Evolutionary conservation across 352 stramenopile species (phyloP).

Genomic region (Globisporangium abappressorium): DNA sequence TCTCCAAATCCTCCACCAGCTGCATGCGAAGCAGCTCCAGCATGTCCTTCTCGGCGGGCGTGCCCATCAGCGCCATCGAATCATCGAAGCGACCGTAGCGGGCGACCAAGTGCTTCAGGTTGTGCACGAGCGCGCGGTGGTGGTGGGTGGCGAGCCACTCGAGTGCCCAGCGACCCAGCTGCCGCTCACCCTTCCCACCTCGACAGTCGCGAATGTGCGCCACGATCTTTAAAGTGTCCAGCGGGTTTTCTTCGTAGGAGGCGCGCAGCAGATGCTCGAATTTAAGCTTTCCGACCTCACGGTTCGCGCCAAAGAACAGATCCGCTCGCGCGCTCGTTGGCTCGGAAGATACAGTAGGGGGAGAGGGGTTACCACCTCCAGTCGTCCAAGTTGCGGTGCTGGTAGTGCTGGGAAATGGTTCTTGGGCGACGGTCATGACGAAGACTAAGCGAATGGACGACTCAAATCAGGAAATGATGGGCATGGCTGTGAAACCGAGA

Average conservation of each 20-base stretch:
- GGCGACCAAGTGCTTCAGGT: slow-evolving; percentile 35
- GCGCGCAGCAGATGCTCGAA: slow-evolving; percentile 29
- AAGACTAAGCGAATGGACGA: not conserved
- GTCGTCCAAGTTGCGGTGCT: too few species aligned
- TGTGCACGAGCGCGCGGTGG: slow-evolving; percentile 33
- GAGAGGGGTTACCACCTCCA: too few species aligned
- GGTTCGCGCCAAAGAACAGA: slow-evolving; percentile 30
- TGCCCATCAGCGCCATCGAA: slow-evolving; percentile 33
- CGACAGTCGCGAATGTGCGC: slow-evolving; percentile 48
- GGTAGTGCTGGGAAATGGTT: too few species aligned
- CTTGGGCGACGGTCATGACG: too few species aligned
- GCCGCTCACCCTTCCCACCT: slow-evolving; percentile 44
- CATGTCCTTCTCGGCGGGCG: slow-evolving; percentile 27
- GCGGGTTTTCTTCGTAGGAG: slow-evolving; percentile 38
- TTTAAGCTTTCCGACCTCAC: slow-evolving; percentile 21
- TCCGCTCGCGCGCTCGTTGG: not conserved
- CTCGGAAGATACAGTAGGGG: too few species aligned
- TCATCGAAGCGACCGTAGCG: slow-evolving; percentile 54
- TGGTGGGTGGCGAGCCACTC: slow-evolving; percentile 31
- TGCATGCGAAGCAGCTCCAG: slow-evolving; percentile 36
- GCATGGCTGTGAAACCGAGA: too few species aligned
- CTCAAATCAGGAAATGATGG: not conserved
- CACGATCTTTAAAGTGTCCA: slow-evolving; percentile 53
- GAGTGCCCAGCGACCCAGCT: slow-evolving; percentile 30
- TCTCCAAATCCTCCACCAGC: slow-evolving; percentile 25